These are phyloP conservation scores for Lycium barbarum DNA, from an alignment of 257 asterid genomes.

Conservation along the genomic window DNA sequence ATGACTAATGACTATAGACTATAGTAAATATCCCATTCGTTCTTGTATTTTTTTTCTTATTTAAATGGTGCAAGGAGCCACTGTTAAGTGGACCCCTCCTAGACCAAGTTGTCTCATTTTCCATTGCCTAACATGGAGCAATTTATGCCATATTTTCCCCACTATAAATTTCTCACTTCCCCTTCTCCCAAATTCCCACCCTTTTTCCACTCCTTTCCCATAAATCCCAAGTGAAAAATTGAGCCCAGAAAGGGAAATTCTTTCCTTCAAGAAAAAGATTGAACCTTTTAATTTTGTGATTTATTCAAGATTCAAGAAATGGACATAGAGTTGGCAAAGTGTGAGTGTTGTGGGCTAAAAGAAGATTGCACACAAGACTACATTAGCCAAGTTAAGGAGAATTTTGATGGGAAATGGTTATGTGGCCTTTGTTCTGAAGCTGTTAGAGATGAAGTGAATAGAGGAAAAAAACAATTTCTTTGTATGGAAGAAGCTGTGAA, in stretches of 20 bases:
- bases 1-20: not conserved
- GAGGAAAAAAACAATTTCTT: slow-evolving; percentile 50
- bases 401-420: slow-evolving; percentile 87
- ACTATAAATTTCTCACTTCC: slow-evolving; percentile 43
- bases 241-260: not conserved
- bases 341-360: slow-evolving; percentile 91
- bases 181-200: slow-evolving; percentile 21
- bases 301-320: slow-evolving; percentile 35
- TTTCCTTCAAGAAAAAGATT: not conserved
- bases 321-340: slow-evolving; percentile 83
- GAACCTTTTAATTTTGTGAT: not conserved
- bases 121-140: slow-evolving; percentile 88
- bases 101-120: slow-evolving; percentile 63
- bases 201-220: not conserved
- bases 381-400: slow-evolving; percentile 65
- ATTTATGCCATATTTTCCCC: slow-evolving; percentile 59
- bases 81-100: slow-evolving; percentile 28
- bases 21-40: not conserved
- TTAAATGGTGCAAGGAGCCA: not conserved
- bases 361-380: slow-evolving; percentile 91
- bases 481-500: slow-evolving; percentile 72
- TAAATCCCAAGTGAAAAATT: not conserved
- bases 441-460: slow-evolving; percentile 70
- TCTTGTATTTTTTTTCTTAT: not conserved
- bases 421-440: slow-evolving; percentile 93